Evolutionary conservation across 345 rosid species (phyloP), one percentile per base, ranked within the genome.

Genomic region (Populus alba): DNA sequence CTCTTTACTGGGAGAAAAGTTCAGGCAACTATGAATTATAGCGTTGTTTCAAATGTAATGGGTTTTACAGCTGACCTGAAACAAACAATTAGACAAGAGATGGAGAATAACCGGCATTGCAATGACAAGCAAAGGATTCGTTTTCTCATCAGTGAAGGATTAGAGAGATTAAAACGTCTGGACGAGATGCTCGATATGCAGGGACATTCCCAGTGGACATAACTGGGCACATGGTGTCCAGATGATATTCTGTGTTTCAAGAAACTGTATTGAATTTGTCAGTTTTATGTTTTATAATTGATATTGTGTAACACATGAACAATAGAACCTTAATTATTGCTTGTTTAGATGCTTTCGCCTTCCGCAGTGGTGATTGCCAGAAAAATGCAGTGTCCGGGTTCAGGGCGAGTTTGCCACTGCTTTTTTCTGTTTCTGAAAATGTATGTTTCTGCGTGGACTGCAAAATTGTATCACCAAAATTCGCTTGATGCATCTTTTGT

Each of bases 171-270:
- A 73, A 89, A 90, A 86, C 70, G 86, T 73, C 87, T 91, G 23
- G 90, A 92, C 72, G 97, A 95, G 89, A 92, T 89, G 91, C 91
- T 95, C 38, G 95, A 87, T 70, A 90, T 95, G 94, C 97, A 95
- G 82, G 97, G 97, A 51, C 78, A 76, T 79, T 87, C 83, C 15
- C 61, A 62, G 65, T 35, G 27, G 62, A 62, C 7, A 9, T 16
- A 68, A 68, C 41, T 41, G 39, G 72, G 33, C 23, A 23, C 43
- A 33, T 33, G 35, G 4, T 33, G 35, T 33, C 0, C 35, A 38
- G 23, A 47, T 43, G 38, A n/a, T 63, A 1, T 4, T 61, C 7
- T 20, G 27, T 29, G 73, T 3, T 49, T 49, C 38, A 72, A 51
- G 57, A 51, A 51, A 6, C 22, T 51, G n/a, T 45, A 13, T 45